These are phyloP conservation scores for Astragalus glycyphyllos DNA, from an alignment of 306 rosid genomes.

Conservation along the genomic window DNA sequence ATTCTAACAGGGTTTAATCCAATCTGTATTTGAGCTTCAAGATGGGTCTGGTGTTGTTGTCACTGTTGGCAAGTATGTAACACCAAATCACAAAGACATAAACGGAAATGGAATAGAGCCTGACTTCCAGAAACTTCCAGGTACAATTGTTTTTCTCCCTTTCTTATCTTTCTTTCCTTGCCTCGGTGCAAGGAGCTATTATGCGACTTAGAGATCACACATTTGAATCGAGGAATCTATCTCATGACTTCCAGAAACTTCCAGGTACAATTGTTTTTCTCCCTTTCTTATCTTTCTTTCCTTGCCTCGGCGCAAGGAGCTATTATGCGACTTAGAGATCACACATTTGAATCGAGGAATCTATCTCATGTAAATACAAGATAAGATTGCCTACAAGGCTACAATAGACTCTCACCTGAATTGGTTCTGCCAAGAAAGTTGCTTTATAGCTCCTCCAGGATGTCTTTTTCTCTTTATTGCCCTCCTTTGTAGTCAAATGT, in stretches of 20 bases:
- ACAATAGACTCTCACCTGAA: background rate
- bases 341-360: background rate
- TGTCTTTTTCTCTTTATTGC: constrained; percentile 3
- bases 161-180: background rate
- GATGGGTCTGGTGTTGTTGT: constrained; percentile 97
- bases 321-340: background rate
- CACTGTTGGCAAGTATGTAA: constrained; percentile 94
- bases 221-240: too few relatives aligned
- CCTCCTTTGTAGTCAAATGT: constrained; percentile 17
- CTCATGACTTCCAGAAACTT: constrained; percentile 75
- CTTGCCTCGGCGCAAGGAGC: background rate
- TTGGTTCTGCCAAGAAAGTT: too few relatives aligned
- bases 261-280: constrained; percentile 62
- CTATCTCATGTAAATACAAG: background rate
- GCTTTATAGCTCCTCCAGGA: background rate
- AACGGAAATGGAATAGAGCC: constrained; percentile 95
- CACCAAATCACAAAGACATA: constrained; percentile 87
- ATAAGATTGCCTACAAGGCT: too few relatives aligned
- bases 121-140: constrained; percentile 83
- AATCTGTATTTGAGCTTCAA: constrained; percentile 91
- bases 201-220: background rate
- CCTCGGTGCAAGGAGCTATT: background rate
- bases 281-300: background rate
- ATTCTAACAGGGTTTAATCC: constrained; percentile 77
- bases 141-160: constrained; percentile 44